A percentile compares a stretch with the other conserved stretches of the same genome.
Evolutionary conservation across 805 yeast genomes (phyloP).

Genomic region (Hanseniaspora hatyaiensis): DNA sequence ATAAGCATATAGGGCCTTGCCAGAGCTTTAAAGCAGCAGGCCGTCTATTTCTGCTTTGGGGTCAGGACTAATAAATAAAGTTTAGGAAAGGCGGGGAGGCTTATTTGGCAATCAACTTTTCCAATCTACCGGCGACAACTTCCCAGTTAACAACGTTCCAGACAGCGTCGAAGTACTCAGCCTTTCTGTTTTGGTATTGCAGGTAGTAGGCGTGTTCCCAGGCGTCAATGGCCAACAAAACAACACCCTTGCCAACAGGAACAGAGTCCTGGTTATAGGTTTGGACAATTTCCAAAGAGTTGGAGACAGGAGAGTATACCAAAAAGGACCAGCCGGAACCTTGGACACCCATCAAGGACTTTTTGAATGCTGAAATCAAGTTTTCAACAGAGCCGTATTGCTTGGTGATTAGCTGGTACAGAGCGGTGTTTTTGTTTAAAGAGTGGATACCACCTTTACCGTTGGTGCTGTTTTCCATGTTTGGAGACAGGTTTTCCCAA

Average conservation of each 20-base stretch:
- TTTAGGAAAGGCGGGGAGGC: not conserved
- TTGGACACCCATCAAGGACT: slow-evolving; percentile 72
- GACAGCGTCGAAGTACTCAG: slow-evolving; percentile 81
- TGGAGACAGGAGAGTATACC: slow-evolving; percentile 66
- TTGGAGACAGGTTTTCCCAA: slow-evolving; percentile 82
- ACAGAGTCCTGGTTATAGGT: slow-evolving; percentile 83
- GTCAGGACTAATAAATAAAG: too few species aligned
- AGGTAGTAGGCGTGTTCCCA: slow-evolving; percentile 96
- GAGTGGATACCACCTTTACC: slow-evolving; percentile 16
- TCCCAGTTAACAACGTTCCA: slow-evolving; percentile 93
- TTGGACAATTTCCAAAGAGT: slow-evolving; percentile 66
- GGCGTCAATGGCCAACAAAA: slow-evolving; percentile 82
- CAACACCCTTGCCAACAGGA: slow-evolving; percentile 47
- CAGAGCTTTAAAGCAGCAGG: not conserved
- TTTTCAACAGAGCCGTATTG: slow-evolving; percentile 67
- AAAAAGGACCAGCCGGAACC: slow-evolving; percentile 96
- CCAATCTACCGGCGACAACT: slow-evolving; percentile 69
- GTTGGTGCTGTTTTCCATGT: slow-evolving; percentile 36
- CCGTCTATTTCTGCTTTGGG: not conserved
- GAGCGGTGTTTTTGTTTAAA: slow-evolving; percentile 36
- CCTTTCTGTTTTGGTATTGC: slow-evolving; percentile 86
- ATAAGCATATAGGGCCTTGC: not conserved
- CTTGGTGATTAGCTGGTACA: slow-evolving; percentile 45
- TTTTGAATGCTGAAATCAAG: slow-evolving; percentile 51
- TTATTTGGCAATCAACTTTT: slow-evolving; percentile 22